A percentile compares a stretch with the other conserved stretches of the same genome.
Conservation (phyloP, 805 yeast genomes). For the Ogataea siamensis region DNA sequence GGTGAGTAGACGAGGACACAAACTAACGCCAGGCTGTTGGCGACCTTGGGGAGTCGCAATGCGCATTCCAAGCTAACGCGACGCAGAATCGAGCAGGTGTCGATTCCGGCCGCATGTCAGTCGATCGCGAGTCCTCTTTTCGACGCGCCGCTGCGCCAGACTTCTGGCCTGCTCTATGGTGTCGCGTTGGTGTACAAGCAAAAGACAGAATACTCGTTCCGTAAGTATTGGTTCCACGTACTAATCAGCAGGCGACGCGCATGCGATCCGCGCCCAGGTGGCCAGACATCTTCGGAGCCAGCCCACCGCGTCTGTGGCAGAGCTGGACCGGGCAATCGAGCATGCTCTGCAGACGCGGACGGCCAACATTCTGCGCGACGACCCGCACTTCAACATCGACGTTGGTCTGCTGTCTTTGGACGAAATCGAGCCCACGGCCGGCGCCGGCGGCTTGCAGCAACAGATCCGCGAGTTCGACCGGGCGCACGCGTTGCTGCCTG, state of each 20-base stretch:
- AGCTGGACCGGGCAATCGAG: constrained; percentile 9
- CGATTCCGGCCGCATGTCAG: constrained; percentile 44
- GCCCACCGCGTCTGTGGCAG: constrained; percentile 2
- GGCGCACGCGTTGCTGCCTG: constrained; percentile 9
- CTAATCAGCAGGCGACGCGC: constrained; percentile 19
- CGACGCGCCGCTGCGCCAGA: constrained; percentile 33
- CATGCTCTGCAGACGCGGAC: constrained; percentile 9
- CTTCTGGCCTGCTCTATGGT: constrained; percentile 48
- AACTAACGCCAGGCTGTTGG: constrained; percentile 27
- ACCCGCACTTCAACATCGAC: constrained; percentile 37
- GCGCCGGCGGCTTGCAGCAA: background rate
- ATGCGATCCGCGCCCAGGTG: constrained; percentile 13
- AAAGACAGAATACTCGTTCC: constrained; percentile 45
- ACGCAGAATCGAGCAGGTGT: constrained; percentile 34
- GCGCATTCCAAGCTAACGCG: constrained; percentile 27
- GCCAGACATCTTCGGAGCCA: constrained; percentile 12
- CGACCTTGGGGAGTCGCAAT: constrained; percentile 30
- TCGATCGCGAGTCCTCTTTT: constrained; percentile 24
- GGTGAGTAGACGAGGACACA: constrained; percentile 21
- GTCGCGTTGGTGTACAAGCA: constrained; percentile 46
- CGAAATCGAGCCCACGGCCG: constrained; percentile 1
- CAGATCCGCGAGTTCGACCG: constrained; percentile 14
- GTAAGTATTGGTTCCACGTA: constrained; percentile 18
- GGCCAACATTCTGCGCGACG: constrained; percentile 31
- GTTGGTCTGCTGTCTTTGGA: constrained; percentile 29